A percentile compares a stretch with the other conserved stretches of the same genome.
Conservation (phyloP, 495 filamentous ascomycete species). For the Annulohypoxylon bovei region DNA sequence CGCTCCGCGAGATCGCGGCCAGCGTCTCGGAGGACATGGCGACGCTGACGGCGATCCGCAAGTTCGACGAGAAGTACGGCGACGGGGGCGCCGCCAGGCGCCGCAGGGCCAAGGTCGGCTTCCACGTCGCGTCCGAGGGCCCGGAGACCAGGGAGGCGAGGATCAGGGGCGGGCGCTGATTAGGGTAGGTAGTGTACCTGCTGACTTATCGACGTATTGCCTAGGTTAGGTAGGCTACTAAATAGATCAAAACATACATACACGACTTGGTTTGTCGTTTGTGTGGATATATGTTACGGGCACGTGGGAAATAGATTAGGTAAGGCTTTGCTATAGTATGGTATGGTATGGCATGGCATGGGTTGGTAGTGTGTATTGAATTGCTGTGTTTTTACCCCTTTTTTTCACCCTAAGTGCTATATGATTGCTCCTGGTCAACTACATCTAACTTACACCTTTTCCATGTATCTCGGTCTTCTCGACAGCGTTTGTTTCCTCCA, state of each 20-base stretch:
- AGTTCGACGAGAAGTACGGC: slow-evolving; percentile 97
- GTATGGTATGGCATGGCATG: neutral
- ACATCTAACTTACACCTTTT: neutral
- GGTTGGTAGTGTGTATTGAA: neutral
- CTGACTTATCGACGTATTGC: neutral
- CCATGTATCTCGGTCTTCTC: neutral
- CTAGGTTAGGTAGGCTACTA: neutral
- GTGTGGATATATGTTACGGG: neutral
- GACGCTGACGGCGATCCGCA: slow-evolving; percentile 81
- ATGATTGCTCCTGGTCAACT: neutral
- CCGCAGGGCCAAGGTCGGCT: slow-evolving; percentile 69
- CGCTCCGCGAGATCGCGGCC: slow-evolving; percentile 87
- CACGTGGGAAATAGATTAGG: neutral
- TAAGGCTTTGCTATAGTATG: neutral
- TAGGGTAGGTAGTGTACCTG: neutral
- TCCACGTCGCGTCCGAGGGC: slow-evolving; percentile 59
- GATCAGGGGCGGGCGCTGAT: slow-evolving; percentile 32
- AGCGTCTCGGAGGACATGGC: slow-evolving; percentile 97
- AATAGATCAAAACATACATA: no score
- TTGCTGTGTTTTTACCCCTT: neutral
- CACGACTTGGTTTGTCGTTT: neutral
- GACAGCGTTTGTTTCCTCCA: neutral
- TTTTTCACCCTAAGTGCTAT: neutral
- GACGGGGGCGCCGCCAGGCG: slow-evolving; percentile 80
- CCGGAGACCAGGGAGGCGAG: slow-evolving; percentile 32